Percentiles rank a stretch among this genome's conserved stretches.
Evolutionary conservation across 768 basidiomycete genomes (phyloP).

Genomic region (Coprinellus aureogranulatus): DNA sequence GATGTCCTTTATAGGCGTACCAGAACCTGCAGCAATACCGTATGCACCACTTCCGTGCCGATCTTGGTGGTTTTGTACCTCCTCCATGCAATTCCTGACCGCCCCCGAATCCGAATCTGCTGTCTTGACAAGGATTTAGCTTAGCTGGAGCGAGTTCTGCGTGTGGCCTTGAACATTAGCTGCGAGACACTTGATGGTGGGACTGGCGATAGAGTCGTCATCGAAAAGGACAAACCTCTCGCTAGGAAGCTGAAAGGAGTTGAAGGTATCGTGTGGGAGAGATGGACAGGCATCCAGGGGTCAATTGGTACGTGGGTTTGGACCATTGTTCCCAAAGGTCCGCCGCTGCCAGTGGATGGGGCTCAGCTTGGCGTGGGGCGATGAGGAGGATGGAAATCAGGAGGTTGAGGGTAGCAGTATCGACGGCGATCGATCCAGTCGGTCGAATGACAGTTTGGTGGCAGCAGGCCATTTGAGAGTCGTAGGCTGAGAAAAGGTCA

Average conservation of each 20-base stretch:
- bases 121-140: slow-evolving; percentile 80
- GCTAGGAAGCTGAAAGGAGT: slow-evolving; percentile 84
- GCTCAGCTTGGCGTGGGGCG: slow-evolving; percentile 73
- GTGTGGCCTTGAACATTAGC: slow-evolving; percentile 88
- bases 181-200: slow-evolving; percentile 89
- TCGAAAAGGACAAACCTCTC: slow-evolving; percentile 83
- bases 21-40: slow-evolving; percentile 87
- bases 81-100: slow-evolving; percentile 73
- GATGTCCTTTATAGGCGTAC: slow-evolving; percentile 47
- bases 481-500: slow-evolving; percentile 46
- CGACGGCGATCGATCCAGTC: slow-evolving; percentile 77
- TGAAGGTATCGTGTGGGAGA: slow-evolving; percentile 87
- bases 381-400: slow-evolving; percentile 85
- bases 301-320: slow-evolving; percentile 82
- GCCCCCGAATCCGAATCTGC: slow-evolving; percentile 71
- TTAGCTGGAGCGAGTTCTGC: slow-evolving; percentile 92
- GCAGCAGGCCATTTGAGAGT: slow-evolving; percentile 77
- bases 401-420: slow-evolving; percentile 86
- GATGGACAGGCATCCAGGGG: slow-evolving; percentile 87
- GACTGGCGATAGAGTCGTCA: slow-evolving; percentile 79
- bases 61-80: slow-evolving; percentile 93
- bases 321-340: slow-evolving; percentile 87
- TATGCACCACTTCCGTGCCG: slow-evolving; percentile 89
- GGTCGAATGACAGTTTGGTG: slow-evolving; percentile 78
- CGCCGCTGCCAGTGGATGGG: slow-evolving; percentile 75